Evolutionary conservation across 108 stramenopile genomes (phyloP), one percentile per base, ranked within the genome.

Genomic region (Skeletonema potamos): DNA sequence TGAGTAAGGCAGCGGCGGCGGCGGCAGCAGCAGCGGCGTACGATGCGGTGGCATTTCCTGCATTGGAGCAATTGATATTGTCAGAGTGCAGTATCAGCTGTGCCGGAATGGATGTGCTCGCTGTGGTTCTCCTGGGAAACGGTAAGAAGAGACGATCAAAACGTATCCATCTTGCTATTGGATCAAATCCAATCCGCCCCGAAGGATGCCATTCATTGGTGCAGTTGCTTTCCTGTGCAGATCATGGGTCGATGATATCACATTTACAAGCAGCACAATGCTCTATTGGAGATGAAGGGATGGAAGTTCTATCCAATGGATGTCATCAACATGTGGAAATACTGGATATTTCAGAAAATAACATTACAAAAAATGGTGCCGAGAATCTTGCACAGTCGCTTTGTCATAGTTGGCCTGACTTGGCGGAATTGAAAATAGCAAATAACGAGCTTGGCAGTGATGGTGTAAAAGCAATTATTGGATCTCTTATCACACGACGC

Each of bases 261-360:
- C 54, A 33, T 20, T 77, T 84, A 12, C 32, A 65, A 57, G 17
- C 81, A 6, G 62, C 66, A 27, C 66, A 84, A 54, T 84, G 83
- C 62, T 48, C 74, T 24, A 72, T 88, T 44, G 81, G 82, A 0
- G 70, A 79, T 74, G 83, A 79, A 41, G 87, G 87, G 22, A 34
- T 85, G 26, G 5, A 58, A 30, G 24, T 63, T 33, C 70, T 87
- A n/a, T 68, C 77, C 2, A 46, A 57, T 11, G 63, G 70, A 10
- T 59, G 69, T 46, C 27, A 28, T 20, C 17, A 60, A 12, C 30
- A 44, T 55, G 51, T 84, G 22, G 54, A 54, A 48, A 17, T 62
- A 43, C 36, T 88, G 58, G 87, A 88, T 61, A 20, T 88, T 54
- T 84, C 84, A 29, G 59, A 82, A 27, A 85, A 88, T 60, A 30